Evolutionary conservation across 805 yeast genomes (phyloP), one percentile per base, ranked within the genome.

Genomic region (Hanseniaspora lachancei): DNA sequence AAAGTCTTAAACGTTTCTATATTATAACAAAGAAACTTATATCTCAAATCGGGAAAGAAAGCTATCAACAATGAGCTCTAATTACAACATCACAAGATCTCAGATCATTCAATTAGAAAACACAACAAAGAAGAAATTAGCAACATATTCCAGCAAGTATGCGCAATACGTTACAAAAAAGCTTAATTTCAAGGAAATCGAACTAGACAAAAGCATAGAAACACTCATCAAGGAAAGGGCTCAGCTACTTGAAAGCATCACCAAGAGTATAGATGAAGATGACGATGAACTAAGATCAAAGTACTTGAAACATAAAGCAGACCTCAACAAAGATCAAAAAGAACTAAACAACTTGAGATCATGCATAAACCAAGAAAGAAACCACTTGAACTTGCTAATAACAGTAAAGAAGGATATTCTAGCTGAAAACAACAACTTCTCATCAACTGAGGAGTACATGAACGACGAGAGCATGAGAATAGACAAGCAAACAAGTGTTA

Each of bases 351-450:
- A 85, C 60, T 77, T 91, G 49, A 71, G 77, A 59, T 66, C 73
- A 4, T 72, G 79, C 7, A 78, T 86, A 43, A 71, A 75, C 58
- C 88, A 86, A 62, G 95, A 85, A 63, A 78, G 96, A 50, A 82
- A 85, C 66, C 76, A 89, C 59, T 69, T 79, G 61, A 88, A 89
- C 61, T 70, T 93, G 36, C 70, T 91, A 47, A 78, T 81, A 49
- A 79, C 82, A 57, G 95, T 91, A 20, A 78, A 89, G 61, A 74
- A 80, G 18, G 97, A 91, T 65, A 84, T 91, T 47, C 82, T 84
- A 55, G 79, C 80, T 34, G 86, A 81, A 64, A 47, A 47, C 21
- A 41, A 41, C 18, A 49, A 55, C 29, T 39, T 44, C 27, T 27
- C 49, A 1, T 69, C 69, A 60, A 86, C 81, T 55, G 80, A 83